Evolutionary conservation across 2,329 filamentous ascomycete species (phyloP), one percentile per base, ranked within the genome.

Genomic region (Aspergillus udagawae): DNA sequence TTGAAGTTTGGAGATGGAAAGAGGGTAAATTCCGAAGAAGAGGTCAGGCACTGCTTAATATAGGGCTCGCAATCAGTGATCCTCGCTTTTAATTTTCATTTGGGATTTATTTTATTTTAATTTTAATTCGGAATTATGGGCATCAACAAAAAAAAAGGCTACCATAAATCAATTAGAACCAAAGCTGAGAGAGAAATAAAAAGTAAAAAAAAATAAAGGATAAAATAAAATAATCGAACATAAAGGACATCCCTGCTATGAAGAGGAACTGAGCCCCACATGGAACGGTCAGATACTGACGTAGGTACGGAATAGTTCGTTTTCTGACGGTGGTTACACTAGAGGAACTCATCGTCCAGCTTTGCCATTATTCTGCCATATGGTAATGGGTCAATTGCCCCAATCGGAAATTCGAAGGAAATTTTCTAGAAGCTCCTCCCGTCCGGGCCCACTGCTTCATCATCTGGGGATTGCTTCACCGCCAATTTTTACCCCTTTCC

Each of bases 381-480:
- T 58, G 51, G 45, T 35, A 35, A 35, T 35, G 44, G 44, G 10
- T 27, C 21, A 23, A 45, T 48, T 48, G 49, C 62, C 60, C 52
- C 55, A 63, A 63, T 52, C n/a, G 64, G 65, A 60, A 67, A 65
- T 63, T 32, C 55, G 42, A 65, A 38, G 51, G 65, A 67, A 67
- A 56, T 55, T 65, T 67, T 67, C 65, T 63, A 65, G 65, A 67
- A 67, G 49, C 48, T 51, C 45, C 35, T 29, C 27, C 48, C 23
- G 49, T 29, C 51, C 38, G 23, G 35, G n/a, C 27, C 44, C 49
- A 55, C 41, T 47, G n/a, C 7, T 29, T 28, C 23, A 38, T 41
- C 51, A n/a, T 45, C 51, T 7, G 17, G 35, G 51, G 41, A 52
- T 23, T 47, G 4, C 44, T 47, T 47, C 44, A 47, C 44, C 44